Base-by-base conservation (phyloP, 1,139 yeast species). In the Debaryomyces nepalensis region DNA sequence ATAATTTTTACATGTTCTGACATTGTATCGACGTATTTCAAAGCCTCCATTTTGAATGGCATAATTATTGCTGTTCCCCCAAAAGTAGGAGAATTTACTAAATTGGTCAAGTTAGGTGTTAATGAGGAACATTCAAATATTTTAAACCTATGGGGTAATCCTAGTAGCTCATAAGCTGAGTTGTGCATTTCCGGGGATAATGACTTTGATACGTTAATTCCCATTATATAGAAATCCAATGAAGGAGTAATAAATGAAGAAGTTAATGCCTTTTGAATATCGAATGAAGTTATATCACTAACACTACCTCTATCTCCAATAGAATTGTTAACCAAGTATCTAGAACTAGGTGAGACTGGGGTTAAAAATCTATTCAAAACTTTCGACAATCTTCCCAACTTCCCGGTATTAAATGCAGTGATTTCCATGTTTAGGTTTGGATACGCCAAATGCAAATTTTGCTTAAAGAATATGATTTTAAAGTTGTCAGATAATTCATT, bases 61-160 rank as follows among this genome's bases (percentile, higher is more conserved):
- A 43, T 44, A 10, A 43, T 33, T 3, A 52, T 35, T 23, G 42
- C 46, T 2, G 52, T 46, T 3, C 55, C 55, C 9, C 54, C 54
- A 40, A 52, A 52, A 33, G 46, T 37, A 9, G 50, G 47, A n/a
- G 47, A 41, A 26, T 39, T 37, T 2, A 44, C 40, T n/a, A 51
- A 34, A 6, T 38, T 31, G n/a, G 38, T 23, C 15, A 49, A 26
- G 20, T 42, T 36, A 9, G 40, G 26, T 10, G 26, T 16, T 21
- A 38, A 29, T 7, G 42, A 34, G 20, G 39, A 39, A 26, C 48
- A 44, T 24, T 48, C 45, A 24, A 38, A 44, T 8, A 34, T 26
- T 4, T 26, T 34, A 31, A 33, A 46, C 6, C 33, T 26, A 32
- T 49, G 50, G 3, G 50, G 47, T n/a, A 48, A 32, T 2, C 52